Evolutionary conservation across 192 early-diverging fungal species (phyloP), one percentile per base, ranked within the genome.

Genomic region (Diversispora eburnea): DNA sequence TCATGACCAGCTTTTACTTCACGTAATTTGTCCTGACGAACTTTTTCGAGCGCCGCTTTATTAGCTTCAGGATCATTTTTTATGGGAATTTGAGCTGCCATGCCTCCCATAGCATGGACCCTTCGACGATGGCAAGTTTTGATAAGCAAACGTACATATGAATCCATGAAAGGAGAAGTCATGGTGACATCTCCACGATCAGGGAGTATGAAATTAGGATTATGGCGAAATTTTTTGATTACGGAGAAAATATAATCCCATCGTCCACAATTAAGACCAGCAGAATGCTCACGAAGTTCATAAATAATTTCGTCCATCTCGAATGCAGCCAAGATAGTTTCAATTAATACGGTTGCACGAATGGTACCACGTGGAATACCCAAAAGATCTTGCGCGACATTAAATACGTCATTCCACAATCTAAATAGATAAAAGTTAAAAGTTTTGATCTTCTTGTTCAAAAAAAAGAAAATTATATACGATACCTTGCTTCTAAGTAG

Each of bases 231-330:
- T 87, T 94, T 94, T 86, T 98, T 98, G 88, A 98, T 98, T 77
- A 94, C 91, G 8, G 92, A 94, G 83, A 98, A 98, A 84, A 98
- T 98, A 86, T 98, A 98, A 85, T 98, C 97, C 97, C 97, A 98
- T 60, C 97, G 90, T 59, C 97, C 97, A 86, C 97, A 98, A 94
- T 98, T 98, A 58, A 98, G 88, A 7, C 97, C 97, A 20, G 95
- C 90, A 48, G 97, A 98, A 87, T 98, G 97, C 39, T 98, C 91
- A 81, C 97, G 94, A 59, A 98, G 87, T 88, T 98, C 97, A 78
- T 94, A 98, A 83, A 98, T 98, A 78, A 98, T 96, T 84, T 99
- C 97, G 75, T 99, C 97, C 97, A 99, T 99, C 84, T 99, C 94
- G 80, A 93, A 99, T 46, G 95, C 90, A 6, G 93, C 97, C 58